Percentiles rank a stretch among this genome's conserved stretches.
These are phyloP conservation scores for Boletus speciosus DNA, from an alignment of 768 basidiomycete species.

Conservation along the genomic window DNA sequence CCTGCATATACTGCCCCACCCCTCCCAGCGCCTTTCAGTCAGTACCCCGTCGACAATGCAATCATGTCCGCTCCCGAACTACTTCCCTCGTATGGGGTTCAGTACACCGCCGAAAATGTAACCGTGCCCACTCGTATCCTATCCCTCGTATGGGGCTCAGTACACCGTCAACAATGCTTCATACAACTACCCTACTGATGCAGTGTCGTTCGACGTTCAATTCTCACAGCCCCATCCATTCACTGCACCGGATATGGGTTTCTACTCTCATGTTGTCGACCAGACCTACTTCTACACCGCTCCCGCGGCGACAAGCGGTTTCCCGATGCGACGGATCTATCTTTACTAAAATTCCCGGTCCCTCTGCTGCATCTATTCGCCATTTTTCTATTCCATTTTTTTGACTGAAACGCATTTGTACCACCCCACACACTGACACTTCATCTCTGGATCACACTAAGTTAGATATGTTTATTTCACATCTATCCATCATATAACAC, in stretches of 20 bases:
- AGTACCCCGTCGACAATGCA: not conserved
- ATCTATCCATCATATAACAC: not conserved
- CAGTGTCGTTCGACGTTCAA: not conserved
- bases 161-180: not conserved
- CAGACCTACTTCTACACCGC: not conserved
- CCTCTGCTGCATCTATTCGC: not conserved
- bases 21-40: not conserved
- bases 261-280: not conserved
- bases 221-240: not conserved
- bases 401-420: not conserved
- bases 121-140: not conserved
- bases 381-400: too few relatives aligned
- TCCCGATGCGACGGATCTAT: not conserved
- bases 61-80: not conserved
- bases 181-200: not conserved
- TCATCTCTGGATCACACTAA: too few relatives aligned
- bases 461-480: not conserved
- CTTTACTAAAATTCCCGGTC: not conserved
- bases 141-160: not conserved
- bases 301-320: not conserved
- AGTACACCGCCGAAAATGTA: not conserved
- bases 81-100: not conserved
- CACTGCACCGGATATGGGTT: not conserved
- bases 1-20: not conserved
- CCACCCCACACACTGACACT: not conserved